Evolutionary conservation across 441 rosid genomes (phyloP).

Genomic region (Euphorbia corollata): DNA sequence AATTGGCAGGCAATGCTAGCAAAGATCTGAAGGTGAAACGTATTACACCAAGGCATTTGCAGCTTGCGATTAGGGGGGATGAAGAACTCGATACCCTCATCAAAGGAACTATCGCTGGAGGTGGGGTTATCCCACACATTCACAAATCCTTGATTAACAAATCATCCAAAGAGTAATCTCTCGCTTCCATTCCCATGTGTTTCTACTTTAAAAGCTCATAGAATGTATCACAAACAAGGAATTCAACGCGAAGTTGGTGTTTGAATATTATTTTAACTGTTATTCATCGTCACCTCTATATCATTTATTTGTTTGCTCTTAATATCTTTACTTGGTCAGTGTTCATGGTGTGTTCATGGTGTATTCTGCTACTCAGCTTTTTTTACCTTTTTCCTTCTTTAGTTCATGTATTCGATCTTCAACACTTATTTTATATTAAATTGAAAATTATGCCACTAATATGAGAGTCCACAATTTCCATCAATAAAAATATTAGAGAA

Average conservation of each 20-base stretch:
- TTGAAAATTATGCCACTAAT: too few relatives aligned
- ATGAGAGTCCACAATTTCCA: too few relatives aligned
- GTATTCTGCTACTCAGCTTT: too few relatives aligned
- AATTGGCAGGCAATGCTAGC: slow-evolving; percentile 89
- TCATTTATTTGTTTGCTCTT: background rate
- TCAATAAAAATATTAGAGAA: too few relatives aligned
- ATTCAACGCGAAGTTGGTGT: slow-evolving; percentile 14
- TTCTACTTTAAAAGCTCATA: slow-evolving; percentile 12
- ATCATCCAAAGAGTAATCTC: slow-evolving; percentile 59
- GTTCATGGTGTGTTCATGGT: too few relatives aligned
- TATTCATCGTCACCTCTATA: background rate
- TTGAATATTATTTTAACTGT: background rate
- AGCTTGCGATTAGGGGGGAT: slow-evolving; percentile 80
- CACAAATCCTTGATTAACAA: slow-evolving; percentile 94
- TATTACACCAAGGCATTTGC: slow-evolving; percentile 82
- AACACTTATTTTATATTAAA: too few relatives aligned
- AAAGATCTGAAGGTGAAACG: slow-evolving; percentile 90
- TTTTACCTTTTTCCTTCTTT: too few relatives aligned
- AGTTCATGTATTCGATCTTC: too few relatives aligned
- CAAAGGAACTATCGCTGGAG: slow-evolving; percentile 92
- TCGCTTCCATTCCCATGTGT: slow-evolving; percentile 6
- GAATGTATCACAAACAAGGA: slow-evolving; percentile 12
- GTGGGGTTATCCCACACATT: slow-evolving; percentile 89
- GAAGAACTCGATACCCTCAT: slow-evolving; percentile 89
- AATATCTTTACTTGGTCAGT: background rate